Evolutionary conservation across 495 filamentous ascomycete genomes (phyloP), one percentile per base, ranked within the genome.

Genomic region (Pyronema domesticum): DNA sequence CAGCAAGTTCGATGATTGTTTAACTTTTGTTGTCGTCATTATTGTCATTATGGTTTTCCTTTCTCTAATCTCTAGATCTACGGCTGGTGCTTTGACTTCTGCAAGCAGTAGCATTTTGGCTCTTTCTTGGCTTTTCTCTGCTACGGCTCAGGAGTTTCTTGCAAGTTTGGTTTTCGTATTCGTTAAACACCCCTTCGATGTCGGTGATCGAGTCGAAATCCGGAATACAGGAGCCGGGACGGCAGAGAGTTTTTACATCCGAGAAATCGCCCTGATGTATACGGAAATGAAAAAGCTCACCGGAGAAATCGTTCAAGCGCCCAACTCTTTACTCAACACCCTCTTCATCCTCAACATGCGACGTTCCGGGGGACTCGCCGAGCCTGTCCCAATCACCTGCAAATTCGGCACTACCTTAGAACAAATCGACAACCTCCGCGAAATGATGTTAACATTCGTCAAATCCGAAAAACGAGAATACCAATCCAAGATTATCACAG

Each of bases 271-370:
- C 7, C 73, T 96, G n/a, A 77, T 98, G 8, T 95, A 88, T 63
- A 95, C 91, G 30, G 91, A 95, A 63, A 94, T 95, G 72, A 95
- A 95, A 71, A 96, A 95, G 71, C 87, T 95, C 81, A 81, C 95
- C 64, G 89, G 89, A 10, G 88, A 95, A 58, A 79, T 95, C 11
- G 89, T 96, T 3, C 89, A 96, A 66, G 91, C 89, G 0, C 91
- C 91, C 3, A 96, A 96, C 73, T 89, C 81, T 54, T 81, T 94
- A 50, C 75, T 54, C 15, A 96, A 95, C 63, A 84, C 79, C 0
- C 76, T 96, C 6, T 95, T 95, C 67, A 91, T 96, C 55, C 80
- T 95, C 15, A 95, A 96, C 66, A 88, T 94, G 70, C 79, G 89
- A 3, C 81, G 89, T 23, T 91, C 86, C 33, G 87, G 91, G 55